Evolutionary conservation across 305 asterid genomes (phyloP), one percentile per base, ranked within the genome.

Genomic region (Euphrasia arctica): DNA sequence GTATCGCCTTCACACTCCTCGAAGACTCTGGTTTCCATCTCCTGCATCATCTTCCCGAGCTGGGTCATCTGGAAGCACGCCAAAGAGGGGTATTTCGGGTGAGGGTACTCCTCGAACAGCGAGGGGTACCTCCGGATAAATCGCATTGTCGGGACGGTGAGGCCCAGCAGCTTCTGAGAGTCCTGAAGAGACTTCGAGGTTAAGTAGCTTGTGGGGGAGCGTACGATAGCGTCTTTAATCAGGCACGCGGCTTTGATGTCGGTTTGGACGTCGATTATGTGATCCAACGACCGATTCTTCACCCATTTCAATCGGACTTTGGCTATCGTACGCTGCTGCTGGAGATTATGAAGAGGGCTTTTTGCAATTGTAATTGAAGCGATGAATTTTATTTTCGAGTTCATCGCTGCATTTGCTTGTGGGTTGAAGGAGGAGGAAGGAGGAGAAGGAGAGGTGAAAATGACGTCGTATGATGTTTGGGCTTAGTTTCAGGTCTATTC

Each of bases 241-340:
- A 92, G 78, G 67, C 72, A 82, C n/a, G 95, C 97, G 7, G 97
- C 98, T 78, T 90, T 92, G 11, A 90, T 73, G 56, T 90, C 96
- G 0, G 95, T 92, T 25, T 93, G 98, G 41, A 78, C 65, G 64
- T 88, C 95, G 70, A 87, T 83, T 4, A 87, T 79, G 78, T 90
- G 97, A 68, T 93, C 98, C n/a, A 93, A 22, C 0, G 88, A 79
- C 0, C 98, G 90, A 43, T 88, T 93, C 63, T 86, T 93, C 34
- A 86, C 96, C 97, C 98, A 93, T 83, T 93, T 90, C 50, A 93
- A 60, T 13, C 97, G 86, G 9, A 93, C 96, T 75, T 82, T 87
- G 5, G 80, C 79, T 9, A 90, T 80, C 29, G 72, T 72, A 60
- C 97, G 78, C 68, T 58, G 28, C 4, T 81, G 94, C 1, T 74